Base-by-base conservation (phyloP, 169 alveolate species). In the Perkinsus marinus region DNA sequence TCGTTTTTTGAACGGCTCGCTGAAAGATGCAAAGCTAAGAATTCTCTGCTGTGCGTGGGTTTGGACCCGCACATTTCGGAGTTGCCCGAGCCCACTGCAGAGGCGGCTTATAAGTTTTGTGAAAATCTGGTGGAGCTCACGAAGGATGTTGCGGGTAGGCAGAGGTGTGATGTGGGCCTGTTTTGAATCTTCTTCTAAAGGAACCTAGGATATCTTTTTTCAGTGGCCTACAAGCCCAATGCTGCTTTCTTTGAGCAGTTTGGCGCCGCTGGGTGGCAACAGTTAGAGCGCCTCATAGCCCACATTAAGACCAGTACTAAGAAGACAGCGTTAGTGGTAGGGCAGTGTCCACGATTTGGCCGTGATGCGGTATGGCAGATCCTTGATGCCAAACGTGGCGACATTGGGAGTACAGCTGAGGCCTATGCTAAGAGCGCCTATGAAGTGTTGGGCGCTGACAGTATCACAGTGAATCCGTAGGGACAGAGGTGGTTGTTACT, bases 331-430 rank as follows among this genome's bases (percentile, higher is more conserved):
- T 68, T 94, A 79, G 79, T 57, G 79, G 79, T 57, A 57, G 22
- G 26, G 22, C 37, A 0, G 9, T 13, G 7, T 16, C 36, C 36
- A 57, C 36, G 5, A 30, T 16, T 13, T 16, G 22, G 34, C 22
- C 7, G 79, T 6, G 22, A 57, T 7, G 30, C 22, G 22, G 5
- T 57, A 30, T 19, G 9, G 22, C 92, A 93, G 91, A 91, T 94
- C 2, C 68, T 94, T 19, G 96, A 94, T 37, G 94, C 94, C 41
- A 94, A 94, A 90, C 89, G 96, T 39, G 95, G 95, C 7, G 95
- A 94, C 41, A 94, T 93, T 0, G 96, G 95, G 68, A 90, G 92
- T 36, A 93, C 95, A 30, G 94, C 95, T 26, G 91, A 93, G 89
- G 94, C 94, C 22, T 92, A 90, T 37, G 93, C 94, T 36, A 89